Conservation (phyloP, 805 yeast species). For the Candida loeiensis region DNA sequence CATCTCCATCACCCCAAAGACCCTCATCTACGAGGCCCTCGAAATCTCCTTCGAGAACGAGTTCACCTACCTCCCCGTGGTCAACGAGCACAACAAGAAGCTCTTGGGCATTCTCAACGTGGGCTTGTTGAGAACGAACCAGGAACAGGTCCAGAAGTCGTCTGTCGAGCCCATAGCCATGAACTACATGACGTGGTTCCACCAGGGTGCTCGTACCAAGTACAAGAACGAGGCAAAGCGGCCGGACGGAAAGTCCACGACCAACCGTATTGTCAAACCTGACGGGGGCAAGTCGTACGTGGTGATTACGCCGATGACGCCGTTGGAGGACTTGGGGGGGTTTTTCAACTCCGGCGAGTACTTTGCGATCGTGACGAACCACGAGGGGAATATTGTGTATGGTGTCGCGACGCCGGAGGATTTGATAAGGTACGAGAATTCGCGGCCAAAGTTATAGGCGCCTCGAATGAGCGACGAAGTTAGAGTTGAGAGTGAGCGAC, state of each 20-base stretch:
- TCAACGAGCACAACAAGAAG: slow-evolving; percentile 42
- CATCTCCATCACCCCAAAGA: slow-evolving; percentile 47
- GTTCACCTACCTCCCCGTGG: slow-evolving; percentile 53
- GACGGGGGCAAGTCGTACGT: slow-evolving; percentile 31
- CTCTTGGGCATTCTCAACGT: slow-evolving; percentile 49
- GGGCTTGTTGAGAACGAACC: slow-evolving; percentile 36
- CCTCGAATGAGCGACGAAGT: background rate
- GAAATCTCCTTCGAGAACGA: slow-evolving; percentile 55
- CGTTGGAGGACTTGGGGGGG: slow-evolving; percentile 49
- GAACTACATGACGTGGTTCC: slow-evolving; percentile 44
- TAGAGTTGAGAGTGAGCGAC: background rate
- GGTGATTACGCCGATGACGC: slow-evolving; percentile 51
- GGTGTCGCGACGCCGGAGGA: slow-evolving; percentile 52
- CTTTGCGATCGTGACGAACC: slow-evolving; percentile 58
- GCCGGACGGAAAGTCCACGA: slow-evolving; percentile 9
- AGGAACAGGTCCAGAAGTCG: slow-evolving; percentile 20
- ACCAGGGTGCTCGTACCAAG: slow-evolving; percentile 31
- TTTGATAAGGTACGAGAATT: slow-evolving; percentile 26
- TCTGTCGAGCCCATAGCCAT: slow-evolving; percentile 25
- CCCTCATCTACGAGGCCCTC: slow-evolving; percentile 46
- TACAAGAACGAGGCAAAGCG: slow-evolving; percentile 23
- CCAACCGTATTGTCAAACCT: slow-evolving; percentile 35
- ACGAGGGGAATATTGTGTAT: slow-evolving; percentile 48
- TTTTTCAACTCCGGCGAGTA: slow-evolving; percentile 49
- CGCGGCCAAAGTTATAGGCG: slow-evolving; percentile 38